Evolutionary conservation across 2,329 filamentous ascomycete species (phyloP).

Genomic region (Hirsutella minnesotensis): DNA sequence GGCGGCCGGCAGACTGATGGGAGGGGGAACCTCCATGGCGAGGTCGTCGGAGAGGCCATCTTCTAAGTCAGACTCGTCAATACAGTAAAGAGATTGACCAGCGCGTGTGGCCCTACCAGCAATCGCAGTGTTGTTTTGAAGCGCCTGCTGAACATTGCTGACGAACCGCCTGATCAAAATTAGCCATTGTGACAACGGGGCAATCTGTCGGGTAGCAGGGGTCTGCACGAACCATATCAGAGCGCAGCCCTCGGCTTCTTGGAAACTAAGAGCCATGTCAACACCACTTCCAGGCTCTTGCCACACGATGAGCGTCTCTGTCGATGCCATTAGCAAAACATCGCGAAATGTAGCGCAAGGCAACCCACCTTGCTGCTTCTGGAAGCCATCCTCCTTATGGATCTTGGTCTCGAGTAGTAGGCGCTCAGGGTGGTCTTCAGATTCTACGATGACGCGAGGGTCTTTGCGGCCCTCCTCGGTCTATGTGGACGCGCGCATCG

Average conservation of each 20-base stretch:
- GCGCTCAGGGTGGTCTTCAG: constrained; percentile 79
- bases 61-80: constrained; percentile 37
- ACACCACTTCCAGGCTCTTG: constrained; percentile 73
- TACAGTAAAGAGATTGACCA: background rate
- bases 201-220: background rate
- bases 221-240: constrained; percentile 64
- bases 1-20: constrained; percentile 65
- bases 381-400: constrained; percentile 87
- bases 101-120: background rate
- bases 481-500: constrained; percentile 17
- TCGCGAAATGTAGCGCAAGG: constrained; percentile 5
- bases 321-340: constrained; percentile 16
- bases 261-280: constrained; percentile 97
- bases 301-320: constrained; percentile 97
- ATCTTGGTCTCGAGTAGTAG: constrained; percentile 83
- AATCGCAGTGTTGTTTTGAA: constrained; percentile 32
- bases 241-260: constrained; percentile 89
- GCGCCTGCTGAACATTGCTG: constrained; percentile 67
- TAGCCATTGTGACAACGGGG: constrained; percentile 5
- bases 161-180: constrained; percentile 67
- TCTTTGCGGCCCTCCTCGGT: constrained; percentile 58
- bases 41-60: constrained; percentile 82
- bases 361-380: constrained; percentile 83
- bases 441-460: constrained; percentile 79
- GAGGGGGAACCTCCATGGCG: constrained; percentile 58